Evolutionary conservation across 2,329 filamentous ascomycete species (phyloP).

Genomic region (Cladosporium sphaerospermum): DNA sequence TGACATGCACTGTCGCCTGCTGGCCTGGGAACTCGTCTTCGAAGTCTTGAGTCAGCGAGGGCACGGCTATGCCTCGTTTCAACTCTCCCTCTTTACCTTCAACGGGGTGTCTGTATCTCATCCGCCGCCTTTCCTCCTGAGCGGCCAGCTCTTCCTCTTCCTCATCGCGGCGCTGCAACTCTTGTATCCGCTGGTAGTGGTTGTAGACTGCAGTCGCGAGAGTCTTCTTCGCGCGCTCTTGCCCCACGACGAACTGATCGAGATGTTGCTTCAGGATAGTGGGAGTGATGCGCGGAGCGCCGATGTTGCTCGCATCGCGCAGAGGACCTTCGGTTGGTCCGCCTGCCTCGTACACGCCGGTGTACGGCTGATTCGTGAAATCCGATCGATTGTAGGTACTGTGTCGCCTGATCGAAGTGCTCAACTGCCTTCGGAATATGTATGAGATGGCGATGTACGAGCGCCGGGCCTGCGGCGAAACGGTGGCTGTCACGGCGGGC

Average conservation of each 20-base stretch:
- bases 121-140: slow-evolving; percentile 64
- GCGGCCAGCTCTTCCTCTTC: slow-evolving; percentile 70
- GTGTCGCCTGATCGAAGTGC: slow-evolving; percentile 5
- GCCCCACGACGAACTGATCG: slow-evolving; percentile 93
- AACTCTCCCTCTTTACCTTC: slow-evolving; percentile 55
- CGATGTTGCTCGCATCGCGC: slow-evolving; percentile 51
- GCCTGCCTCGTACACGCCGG: slow-evolving; percentile 57
- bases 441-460: slow-evolving; percentile 36
- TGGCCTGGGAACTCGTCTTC: slow-evolving; percentile 59
- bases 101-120: slow-evolving; percentile 51
- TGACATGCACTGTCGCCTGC: slow-evolving; percentile 43
- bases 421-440: slow-evolving; percentile 17
- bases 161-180: slow-evolving; percentile 66
- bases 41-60: slow-evolving; percentile 28
- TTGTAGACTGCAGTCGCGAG: slow-evolving; percentile 93
- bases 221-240: slow-evolving; percentile 89
- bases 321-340: slow-evolving; percentile 58
- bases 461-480: slow-evolving; percentile 35
- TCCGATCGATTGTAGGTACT: slow-evolving; percentile 47
- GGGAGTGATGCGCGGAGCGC: slow-evolving; percentile 54
- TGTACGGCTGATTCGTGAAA: slow-evolving; percentile 58
- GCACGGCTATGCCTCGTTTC: slow-evolving; percentile 28
- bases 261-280: slow-evolving; percentile 76
- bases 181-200: slow-evolving; percentile 84
- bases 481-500: slow-evolving; percentile 22